Conservation (phyloP, 164 flowering plant species). For the Malania oleifera region DNA sequence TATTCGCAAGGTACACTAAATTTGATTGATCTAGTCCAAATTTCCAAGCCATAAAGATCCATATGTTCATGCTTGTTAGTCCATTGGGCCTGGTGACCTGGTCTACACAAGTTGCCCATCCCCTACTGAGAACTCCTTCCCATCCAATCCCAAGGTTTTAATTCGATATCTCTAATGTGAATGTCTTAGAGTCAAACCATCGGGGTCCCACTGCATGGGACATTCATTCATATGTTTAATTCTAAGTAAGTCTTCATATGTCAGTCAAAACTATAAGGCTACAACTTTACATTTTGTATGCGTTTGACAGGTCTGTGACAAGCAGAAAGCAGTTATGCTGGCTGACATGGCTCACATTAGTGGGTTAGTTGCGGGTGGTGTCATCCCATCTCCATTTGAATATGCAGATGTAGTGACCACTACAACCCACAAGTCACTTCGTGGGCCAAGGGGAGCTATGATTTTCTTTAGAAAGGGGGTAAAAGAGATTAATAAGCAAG, state of each 20-base stretch:
- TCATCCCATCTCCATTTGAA: slow-evolving; percentile 96
- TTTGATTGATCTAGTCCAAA: neutral
- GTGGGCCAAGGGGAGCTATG: slow-evolving; percentile 98
- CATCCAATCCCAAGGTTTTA: too few relatives aligned
- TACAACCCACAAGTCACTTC: slow-evolving; percentile 98
- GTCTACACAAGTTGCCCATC: too few relatives aligned
- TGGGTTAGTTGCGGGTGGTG: slow-evolving; percentile 97
- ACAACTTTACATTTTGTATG: neutral
- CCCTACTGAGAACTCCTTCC: too few relatives aligned
- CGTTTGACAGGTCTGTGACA: slow-evolving; percentile 73
- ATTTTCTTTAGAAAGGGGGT: slow-evolving; percentile 86
- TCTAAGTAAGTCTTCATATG: neutral
- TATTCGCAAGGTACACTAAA: slow-evolving; percentile 70
- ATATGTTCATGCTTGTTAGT: neutral
- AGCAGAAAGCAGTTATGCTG: slow-evolving; percentile 87
- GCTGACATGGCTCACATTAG: slow-evolving; percentile 99
- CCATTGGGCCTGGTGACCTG: too few relatives aligned
- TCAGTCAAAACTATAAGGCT: neutral
- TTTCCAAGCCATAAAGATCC: neutral
- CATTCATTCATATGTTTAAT: too few relatives aligned
- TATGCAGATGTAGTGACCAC: slow-evolving; percentile 98
- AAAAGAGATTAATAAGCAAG: slow-evolving; percentile 82
- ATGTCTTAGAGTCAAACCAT: too few relatives aligned
- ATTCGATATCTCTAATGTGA: too few relatives aligned
- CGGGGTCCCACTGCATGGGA: too few relatives aligned